Evolutionary conservation across 495 filamentous ascomycete genomes (phyloP), one percentile per base, ranked within the genome.

Genomic region (Emericellopsis terricola): DNA sequence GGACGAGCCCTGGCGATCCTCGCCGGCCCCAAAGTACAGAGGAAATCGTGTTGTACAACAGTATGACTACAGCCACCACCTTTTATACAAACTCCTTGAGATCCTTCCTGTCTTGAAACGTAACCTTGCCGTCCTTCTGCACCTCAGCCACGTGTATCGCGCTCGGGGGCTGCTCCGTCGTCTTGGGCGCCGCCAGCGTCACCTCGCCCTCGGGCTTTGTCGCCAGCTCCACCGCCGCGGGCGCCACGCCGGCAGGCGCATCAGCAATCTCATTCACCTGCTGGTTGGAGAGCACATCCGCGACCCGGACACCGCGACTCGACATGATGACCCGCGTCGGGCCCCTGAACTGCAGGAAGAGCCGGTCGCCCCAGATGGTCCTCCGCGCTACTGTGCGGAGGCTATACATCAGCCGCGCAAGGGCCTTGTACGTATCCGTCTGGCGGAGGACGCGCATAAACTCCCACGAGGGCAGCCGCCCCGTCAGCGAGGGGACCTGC

Each of bases 321-420:
- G 92, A 89, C 44, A 97, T 54, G 15, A 96, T 61, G 21, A 97
- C 64, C 3, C 76, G 93, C 2, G 67, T 70, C 15, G 89, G 89
- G 0, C 89, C 89, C 16, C 76, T 65, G 45, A 97, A 94, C 44
- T 80, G 76, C 15, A 96, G 58, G 48, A 96, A 96, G 10, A 94
- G 61, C 41, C 87, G 59, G 51, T 97, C 89, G 19, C 89, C 89
- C 82, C 81, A 93, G n/a, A 97, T 78, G 3, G 76, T 76, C 46
- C 77, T 62, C 36, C 86, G 65, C 19, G 70, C 62, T 53, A 79
- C 78, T 1, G 81, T 87, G 21, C 81, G 66, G 13, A 91, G 36
- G 21, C 47, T 64, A 49, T 74, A 84, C 20, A 78, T 42, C 15
- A 73, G 39, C 8, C 56, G 58, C 34, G 70, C 65, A 0, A 85